Base-by-base conservation (phyloP, 768 basidiomycete species). In the Podaxis mareebaensis region DNA sequence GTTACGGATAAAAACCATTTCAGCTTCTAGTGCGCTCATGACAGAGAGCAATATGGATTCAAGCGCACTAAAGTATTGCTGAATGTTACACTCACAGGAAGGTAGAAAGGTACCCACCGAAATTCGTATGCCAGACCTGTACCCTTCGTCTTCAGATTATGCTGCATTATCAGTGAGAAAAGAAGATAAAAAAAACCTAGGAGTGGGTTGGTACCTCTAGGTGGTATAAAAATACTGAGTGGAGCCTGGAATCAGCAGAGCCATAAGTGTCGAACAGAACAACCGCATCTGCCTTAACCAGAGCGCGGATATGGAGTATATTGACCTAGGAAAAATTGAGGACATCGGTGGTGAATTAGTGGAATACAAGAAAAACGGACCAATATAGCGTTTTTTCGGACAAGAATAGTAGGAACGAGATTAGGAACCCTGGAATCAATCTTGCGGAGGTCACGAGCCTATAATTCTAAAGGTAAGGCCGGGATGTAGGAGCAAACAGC, bases 381-480 rank as follows among this genome's bases (percentile, higher is more conserved):
- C 65, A 99, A 81, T 67, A 98, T 87, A 53, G 92, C 93, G 75
- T 93, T 89, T 70, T 88, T 90, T 67, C 96, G 84, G 58, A 91
- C 85, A 61, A 99, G 85, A 70, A 99, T 96, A 46, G 95, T 95
- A 44, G 96, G 95, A 17, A 99, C 91, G 61, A 96, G 86, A 75
- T 96, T 97, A 39, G 96, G 95, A 67, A 95, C 85, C 67, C 94
- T 83, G 3, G 93, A 95, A 78, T 99, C 96, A 67, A 99, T 92
- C 81, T 98, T 97, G 60, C 96, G 90, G 24, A 99, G 81, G 79
- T 99, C 96, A 82, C 96, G 91, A 68, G 95, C 91, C 92, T 95
- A 68, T 54, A 54, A 65, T 59, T 62, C 49, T 28, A 13, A 53
- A 53, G 44, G 30, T 66, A 58, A 61, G 59, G 68, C 65, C 63